Evolutionary conservation across 2,329 filamentous ascomycete genomes (phyloP), one percentile per base, ranked within the genome.

Genomic region (Dactylellina leptospora): DNA sequence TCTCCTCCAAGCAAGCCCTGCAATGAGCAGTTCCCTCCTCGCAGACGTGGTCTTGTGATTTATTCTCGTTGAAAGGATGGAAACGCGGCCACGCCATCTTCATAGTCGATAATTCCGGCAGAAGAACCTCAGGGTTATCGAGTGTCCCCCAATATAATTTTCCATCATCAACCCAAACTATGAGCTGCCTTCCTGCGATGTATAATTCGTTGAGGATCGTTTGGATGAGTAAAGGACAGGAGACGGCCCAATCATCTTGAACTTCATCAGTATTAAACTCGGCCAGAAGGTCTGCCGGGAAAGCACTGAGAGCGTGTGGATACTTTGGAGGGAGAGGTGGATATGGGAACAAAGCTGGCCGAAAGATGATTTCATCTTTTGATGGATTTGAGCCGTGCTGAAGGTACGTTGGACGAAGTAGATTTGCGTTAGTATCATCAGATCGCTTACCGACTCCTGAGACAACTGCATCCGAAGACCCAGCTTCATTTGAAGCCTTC

Each of bases 101-200:
- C 13, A 64, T 5, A 1, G 68, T 60, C 4, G 18, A 51, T n/a
- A 64, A 25, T 20, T 59, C 33, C 5, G 45, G 51, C 18, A 30
- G 16, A 8, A 48, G 11, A 5, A 5, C 28, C 2, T 44, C 20
- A 1, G 36, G 27, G 11, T 48, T 20, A 28, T 63, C 51, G 16
- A 58, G 9, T 1, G 48, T 64, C 5, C 30, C 68, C 68, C 68
- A 72, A n/a, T 47, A 53, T 2, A 72, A 38, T n/a, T 64, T 56
- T 1, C 38, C 51, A 8, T 64, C 38, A 0, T 64, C 45, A 18
- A 54, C n/a, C 68, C 68, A 72, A 6, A 72, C 22, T 18, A 53
- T 13, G 6, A 72, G 4, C 11, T 51, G 44, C 11, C 44, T 60
- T 0, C 44, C 59, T 1, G 38, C 18, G 13, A 59, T 23, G 9